Conservation (phyloP, 2,329 filamentous ascomycete species). For the Celoporthe dispersa region DNA sequence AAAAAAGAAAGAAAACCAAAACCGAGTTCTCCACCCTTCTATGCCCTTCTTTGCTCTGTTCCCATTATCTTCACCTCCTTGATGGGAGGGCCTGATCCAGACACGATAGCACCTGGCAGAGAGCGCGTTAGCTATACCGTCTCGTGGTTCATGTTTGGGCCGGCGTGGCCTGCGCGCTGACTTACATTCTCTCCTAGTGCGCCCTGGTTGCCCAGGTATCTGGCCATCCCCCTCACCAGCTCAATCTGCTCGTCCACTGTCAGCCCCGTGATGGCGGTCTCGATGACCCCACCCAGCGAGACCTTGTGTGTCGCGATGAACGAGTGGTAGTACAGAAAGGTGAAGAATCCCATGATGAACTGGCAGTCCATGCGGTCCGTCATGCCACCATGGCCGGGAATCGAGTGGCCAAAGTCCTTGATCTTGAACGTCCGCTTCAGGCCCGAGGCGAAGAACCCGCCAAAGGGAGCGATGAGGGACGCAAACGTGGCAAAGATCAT, state of each 20-base stretch:
- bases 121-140: background rate
- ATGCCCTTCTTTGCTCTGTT: background rate
- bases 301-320: constrained; percentile 92
- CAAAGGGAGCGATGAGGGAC: constrained; percentile 94
- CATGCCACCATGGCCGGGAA: constrained; percentile 96
- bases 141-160: background rate
- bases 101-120: constrained; percentile 39
- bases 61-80: constrained; percentile 31
- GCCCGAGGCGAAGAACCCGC: constrained; percentile 96
- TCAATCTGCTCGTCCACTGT: constrained; percentile 88
- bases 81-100: constrained; percentile 40
- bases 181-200: constrained; percentile 46
- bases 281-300: constrained; percentile 83
- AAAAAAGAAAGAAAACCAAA: background rate
- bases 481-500: constrained; percentile 90
- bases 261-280: constrained; percentile 89
- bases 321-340: constrained; percentile 97
- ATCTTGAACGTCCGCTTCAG: constrained; percentile 99
- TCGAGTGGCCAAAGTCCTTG: constrained; percentile 99
- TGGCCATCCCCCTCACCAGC: constrained; percentile 66
- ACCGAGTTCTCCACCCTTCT: background rate
- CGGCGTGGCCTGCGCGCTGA: background rate
- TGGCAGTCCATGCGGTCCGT: constrained; percentile 99
- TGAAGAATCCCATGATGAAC: constrained; percentile 99
- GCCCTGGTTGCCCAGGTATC: constrained; percentile 70